Base-by-base conservation (phyloP, 495 filamentous ascomycete genomes). In the Penicillium nucicola region DNA sequence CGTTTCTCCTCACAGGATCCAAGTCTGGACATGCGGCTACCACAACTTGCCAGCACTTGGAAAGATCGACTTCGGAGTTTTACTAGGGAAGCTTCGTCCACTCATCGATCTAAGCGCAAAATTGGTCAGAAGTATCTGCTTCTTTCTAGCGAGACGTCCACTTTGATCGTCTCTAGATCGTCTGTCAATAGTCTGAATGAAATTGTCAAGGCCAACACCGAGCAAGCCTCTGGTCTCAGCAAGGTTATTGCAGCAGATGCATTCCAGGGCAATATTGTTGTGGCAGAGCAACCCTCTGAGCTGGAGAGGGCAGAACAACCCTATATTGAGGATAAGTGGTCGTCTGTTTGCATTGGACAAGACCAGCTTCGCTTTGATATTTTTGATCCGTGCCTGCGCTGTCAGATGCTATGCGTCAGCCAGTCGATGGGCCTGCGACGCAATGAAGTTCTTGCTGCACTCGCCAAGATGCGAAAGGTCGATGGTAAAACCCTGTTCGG, bases 391-490 rank as follows among this genome's bases (percentile, higher is more conserved):
- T 98, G 93, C 60, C 79, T 90, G 31, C 72, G 93, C 13, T 98
- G 93, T 53, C 90, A 96, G 58, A 96, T 98, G 89, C 85, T 98
- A 11, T 97, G 91, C 62, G 80, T 97, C 37, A 84, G 97, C 53
- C 93, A 96, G 60, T 69, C 84, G n/a, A 95, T 87, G 4, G 92
- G 84, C 0, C 77, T 82, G 40, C 87, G 83, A 66, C 80, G 84
- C 36, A 81, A 89, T 52, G 92, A 97, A 63, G 92, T 93, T 0
- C 95, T 93, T 65, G 80, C 88, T 1, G 96, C 91, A 1, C 70
- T 98, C 23, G 84, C 85, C 1, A 95, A 93, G 69, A 96, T 89
- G 1, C 77, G 92, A 52, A 80, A 89, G 51, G 80, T 88, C 23
- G 83, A 86, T 28, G 89, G 90, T 0, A 90, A 87, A 68, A 83